A percentile compares a stretch with the other conserved stretches of the same genome.
Conservation (phyloP, 23 red algal species). For the Cyanidiococcus yangmingshanensis region DNA sequence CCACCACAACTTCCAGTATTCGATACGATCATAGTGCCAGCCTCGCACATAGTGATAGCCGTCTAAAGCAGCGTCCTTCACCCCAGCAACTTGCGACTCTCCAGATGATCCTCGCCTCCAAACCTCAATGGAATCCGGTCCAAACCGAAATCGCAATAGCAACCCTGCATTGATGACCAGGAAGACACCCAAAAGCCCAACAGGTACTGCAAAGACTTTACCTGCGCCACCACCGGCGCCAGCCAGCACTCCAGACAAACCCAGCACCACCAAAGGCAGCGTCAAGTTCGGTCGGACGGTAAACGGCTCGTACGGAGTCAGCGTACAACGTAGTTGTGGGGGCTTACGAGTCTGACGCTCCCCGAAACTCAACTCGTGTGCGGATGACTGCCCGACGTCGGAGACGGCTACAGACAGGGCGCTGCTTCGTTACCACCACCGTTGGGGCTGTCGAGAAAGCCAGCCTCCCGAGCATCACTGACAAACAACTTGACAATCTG, state of each 20-base stretch:
- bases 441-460: too few species aligned
- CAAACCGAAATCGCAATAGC: not conserved
- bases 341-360: too few species aligned
- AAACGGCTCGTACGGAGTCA: not conserved
- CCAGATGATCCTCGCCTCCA: not conserved
- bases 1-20: conserved; percentile 69
- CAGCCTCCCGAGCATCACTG: too few species aligned
- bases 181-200: conserved; percentile 3
- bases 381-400: too few species aligned
- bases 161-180: not conserved
- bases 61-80: not conserved
- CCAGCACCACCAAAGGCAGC: not conserved
- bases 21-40: conserved; percentile 43
- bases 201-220: not conserved
- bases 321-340: not conserved
- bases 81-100: not conserved
- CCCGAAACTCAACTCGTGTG: too few species aligned
- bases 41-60: conserved; percentile 33
- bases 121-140: conserved; percentile 10
- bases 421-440: too few species aligned
- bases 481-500: too few species aligned
- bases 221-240: not conserved
- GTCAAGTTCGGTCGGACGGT: not conserved
- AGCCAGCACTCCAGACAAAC: not conserved
- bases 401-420: too few species aligned